Evolutionary conservation across 2,329 filamentous ascomycete genomes (phyloP), one percentile per base, ranked within the genome.

Genomic region (Phoma sp.): DNA sequence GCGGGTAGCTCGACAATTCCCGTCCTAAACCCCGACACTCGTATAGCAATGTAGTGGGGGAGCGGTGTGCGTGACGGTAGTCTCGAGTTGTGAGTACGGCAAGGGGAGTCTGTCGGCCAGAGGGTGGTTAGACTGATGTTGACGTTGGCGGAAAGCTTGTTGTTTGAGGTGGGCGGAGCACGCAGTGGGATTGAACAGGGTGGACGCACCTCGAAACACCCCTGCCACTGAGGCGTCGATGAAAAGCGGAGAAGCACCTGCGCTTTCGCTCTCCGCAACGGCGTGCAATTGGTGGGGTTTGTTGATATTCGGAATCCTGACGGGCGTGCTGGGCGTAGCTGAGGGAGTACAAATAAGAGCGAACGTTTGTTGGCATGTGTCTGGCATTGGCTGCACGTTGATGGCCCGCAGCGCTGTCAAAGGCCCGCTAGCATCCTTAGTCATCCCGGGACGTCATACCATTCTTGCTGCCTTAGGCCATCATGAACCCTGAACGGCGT

Each of bases 171-270:
- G 51, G 56, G 57, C 49, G 51, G 47, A 61, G 63, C 56, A 62
- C 59, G 48, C 56, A 50, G 60, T 67, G 64, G 63, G 61, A 65
- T 61, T 48, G 47, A 51, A 60, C 60, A 68, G 63, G 61, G 64
- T 69, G 61, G 60, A 57, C 43, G 55, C 52, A 63, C 55, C 48
- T 51, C 33, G 58, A 60, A 55, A 51, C 62, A 67, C 65, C 62
- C 61, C 61, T 64, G 60, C 62, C 55, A 51, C 29, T 59, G 60
- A 60, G 55, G 64, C 64, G 64, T 62, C 63, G 60, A 63, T 54
- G 60, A 61, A 65, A 67, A 69, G 64, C 63, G 63, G 65, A 66
- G 65, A 62, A 63, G 57, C 54, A 51, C 57, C 44, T 47, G 50
- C 54, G 55, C 54, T 49, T 46, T 43, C 25, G 25, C 33, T 36